Base-by-base conservation (phyloP, 2,329 filamentous ascomycete genomes). In the Sporothrix pallida region DNA sequence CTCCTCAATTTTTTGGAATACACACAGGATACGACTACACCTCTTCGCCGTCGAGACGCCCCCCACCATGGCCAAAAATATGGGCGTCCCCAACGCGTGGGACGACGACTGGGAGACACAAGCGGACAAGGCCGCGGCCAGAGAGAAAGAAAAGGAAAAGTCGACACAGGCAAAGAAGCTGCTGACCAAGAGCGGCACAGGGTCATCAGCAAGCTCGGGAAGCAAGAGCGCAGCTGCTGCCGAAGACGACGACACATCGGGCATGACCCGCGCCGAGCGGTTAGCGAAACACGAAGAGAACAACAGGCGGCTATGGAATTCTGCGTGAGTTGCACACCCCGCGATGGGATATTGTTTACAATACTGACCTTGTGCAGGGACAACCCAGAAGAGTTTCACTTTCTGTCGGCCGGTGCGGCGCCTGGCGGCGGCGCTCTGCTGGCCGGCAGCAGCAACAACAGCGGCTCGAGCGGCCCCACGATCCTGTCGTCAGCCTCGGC, bases 301-400 rank as follows among this genome's bases (percentile, higher is more conserved):
- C 71, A 97, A 98, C 81, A 90, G 91, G 78, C 92, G 92, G 81
- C 83, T 98, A 73, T 98, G 95, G 95, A 90, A 96, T 79, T 91
- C 94, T 79, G 95, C 95, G 92, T 96, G 89, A 73, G 89, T 80
- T 31, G 31, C 78, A 77, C 17, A 48, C 23, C 54, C 58, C 46
- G 20, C 73, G 42, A 54, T 1, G 17, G 37, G 23, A 42, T 31
- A 52, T 37, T 26, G 26, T 60, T 58, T 5, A 23, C 8, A 60
- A 9, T 12, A n/a, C 46, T 74, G 75, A 73, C 72, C 23, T 26
- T 1, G 6, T 75, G 17, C 79, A 94, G 92, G 70, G 93, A 97
- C 82, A 86, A 92, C 9, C 89, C 91, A 17, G 87, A 94, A 76
- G 90, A 91, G 12, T 90, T 92, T 78, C 90, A 93, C 80, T 97